These are phyloP conservation scores for Lupinus albus DNA, from an alignment of 306 rosid species.

Conservation along the genomic window DNA sequence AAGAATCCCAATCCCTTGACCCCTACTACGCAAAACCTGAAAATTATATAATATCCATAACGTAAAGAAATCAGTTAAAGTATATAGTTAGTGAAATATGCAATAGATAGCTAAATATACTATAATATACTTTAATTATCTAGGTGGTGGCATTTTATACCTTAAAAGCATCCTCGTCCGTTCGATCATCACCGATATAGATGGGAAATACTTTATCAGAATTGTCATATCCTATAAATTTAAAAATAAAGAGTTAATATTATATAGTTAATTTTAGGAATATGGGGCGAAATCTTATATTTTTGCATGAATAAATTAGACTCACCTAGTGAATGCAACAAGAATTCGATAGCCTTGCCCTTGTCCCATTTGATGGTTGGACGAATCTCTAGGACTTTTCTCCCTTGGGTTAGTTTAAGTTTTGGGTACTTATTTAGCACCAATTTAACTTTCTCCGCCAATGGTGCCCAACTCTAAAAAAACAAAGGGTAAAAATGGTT, in stretches of 20 bases:
- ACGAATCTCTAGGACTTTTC: conserved; percentile 85
- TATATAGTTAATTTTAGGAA: conserved; percentile 20
- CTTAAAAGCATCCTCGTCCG: conserved; percentile 96
- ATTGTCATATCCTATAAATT: conserved; percentile 64
- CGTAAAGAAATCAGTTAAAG: conserved; percentile 1
- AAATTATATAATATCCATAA: conserved; percentile 2
- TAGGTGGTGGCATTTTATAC: conserved; percentile 40
- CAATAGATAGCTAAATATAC: too few species aligned
- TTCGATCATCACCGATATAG: conserved; percentile 90
- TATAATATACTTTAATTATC: neutral
- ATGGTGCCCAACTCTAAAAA: conserved; percentile 72
- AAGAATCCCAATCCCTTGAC: conserved; percentile 86
- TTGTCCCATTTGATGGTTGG: conserved; percentile 97
- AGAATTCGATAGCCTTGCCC: conserved; percentile 87
- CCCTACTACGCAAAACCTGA: conserved; percentile 69
- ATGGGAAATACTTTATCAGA: conserved; percentile 73
- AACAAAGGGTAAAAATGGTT: neutral
- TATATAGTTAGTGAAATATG: neutral
- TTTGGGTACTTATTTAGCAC: conserved; percentile 74
- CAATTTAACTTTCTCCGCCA: conserved; percentile 70
- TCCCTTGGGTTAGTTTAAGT: conserved; percentile 74
- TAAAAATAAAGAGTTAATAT: neutral
- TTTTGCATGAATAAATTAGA: conserved; percentile 2
- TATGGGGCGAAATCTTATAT: neutral
- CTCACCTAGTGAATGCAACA: conserved; percentile 75